A percentile compares a stretch with the other conserved stretches of the same genome.
Evolutionary conservation across 2,329 filamentous ascomycete species (phyloP).

Genomic region (Stenocarpella maydis): DNA sequence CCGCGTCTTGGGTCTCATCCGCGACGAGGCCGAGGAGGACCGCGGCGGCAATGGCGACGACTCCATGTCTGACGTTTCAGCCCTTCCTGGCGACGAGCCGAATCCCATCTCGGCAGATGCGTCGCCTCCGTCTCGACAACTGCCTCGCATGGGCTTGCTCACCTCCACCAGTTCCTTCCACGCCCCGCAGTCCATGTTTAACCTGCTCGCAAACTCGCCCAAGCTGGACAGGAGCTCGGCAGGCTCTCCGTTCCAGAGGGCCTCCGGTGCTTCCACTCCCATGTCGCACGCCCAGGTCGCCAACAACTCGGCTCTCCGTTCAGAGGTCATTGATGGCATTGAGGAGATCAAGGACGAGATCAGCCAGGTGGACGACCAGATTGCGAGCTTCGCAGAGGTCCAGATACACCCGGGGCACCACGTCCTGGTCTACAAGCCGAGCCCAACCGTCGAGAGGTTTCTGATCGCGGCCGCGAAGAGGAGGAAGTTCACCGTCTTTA

Average conservation of each 20-base stretch:
- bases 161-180: constrained; percentile 71
- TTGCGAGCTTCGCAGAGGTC: constrained; percentile 85
- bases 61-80: constrained; percentile 57
- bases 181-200: constrained; percentile 82
- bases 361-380: constrained; percentile 90
- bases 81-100: constrained; percentile 35
- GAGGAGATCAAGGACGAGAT: constrained; percentile 97
- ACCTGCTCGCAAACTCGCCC: constrained; percentile 78
- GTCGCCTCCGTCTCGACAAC: constrained; percentile 41
- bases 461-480: constrained; percentile 87
- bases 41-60: constrained; percentile 71
- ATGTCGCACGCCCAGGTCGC: constrained; percentile 48
- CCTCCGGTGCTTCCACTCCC: constrained; percentile 45
- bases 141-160: constrained; percentile 58
- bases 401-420: constrained; percentile 95
- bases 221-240: constrained; percentile 52
- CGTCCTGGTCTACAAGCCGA: constrained; percentile 88
- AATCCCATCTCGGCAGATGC: constrained; percentile 26
- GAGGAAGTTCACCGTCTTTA: constrained; percentile 89
- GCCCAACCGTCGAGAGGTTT: constrained; percentile 87
- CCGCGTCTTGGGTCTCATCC: constrained; percentile 86
- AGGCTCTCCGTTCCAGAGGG: constrained; percentile 59
- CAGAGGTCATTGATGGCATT: constrained; percentile 92
- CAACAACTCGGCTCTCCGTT: constrained; percentile 75
- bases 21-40: constrained; percentile 88